Evolutionary conservation across 805 yeast species (phyloP).

Genomic region (Lipomyces yamadae): DNA sequence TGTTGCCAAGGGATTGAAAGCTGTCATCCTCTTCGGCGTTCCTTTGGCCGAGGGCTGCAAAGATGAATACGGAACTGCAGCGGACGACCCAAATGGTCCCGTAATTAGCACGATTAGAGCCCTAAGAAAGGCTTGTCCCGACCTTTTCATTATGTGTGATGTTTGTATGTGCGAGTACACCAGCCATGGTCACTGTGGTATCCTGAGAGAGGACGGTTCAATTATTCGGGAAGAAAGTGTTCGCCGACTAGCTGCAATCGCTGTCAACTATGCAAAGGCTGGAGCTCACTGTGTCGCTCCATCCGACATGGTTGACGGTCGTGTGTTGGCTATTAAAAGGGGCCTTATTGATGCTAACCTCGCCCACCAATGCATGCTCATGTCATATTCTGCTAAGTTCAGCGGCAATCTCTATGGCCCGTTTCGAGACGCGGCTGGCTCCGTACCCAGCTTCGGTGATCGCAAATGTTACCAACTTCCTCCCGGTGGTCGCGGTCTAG

Average conservation of each 20-base stretch:
- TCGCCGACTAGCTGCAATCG: constrained; percentile 87
- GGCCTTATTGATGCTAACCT: constrained; percentile 80
- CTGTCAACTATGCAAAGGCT: constrained; percentile 92
- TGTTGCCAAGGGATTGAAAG: constrained; percentile 76
- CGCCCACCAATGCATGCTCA: constrained; percentile 85
- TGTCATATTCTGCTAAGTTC: constrained; percentile 95
- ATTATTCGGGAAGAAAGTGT: constrained; percentile 77
- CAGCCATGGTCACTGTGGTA: constrained; percentile 97
- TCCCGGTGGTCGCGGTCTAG: constrained; percentile 88
- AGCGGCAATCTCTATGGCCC: constrained; percentile 93
- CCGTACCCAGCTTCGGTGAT: constrained; percentile 87
- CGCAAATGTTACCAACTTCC: constrained; percentile 93
- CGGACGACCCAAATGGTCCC: constrained; percentile 96
- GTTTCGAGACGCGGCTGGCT: constrained; percentile 96
- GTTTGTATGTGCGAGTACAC: constrained; percentile 98
- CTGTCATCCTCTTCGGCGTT: constrained; percentile 93
- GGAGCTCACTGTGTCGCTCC: constrained; percentile 98
- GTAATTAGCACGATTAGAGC: constrained; percentile 79
- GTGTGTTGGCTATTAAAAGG: constrained; percentile 82
- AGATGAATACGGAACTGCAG: constrained; percentile 82
- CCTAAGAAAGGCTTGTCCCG: constrained; percentile 71
- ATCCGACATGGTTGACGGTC: constrained; percentile 96
- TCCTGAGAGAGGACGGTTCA: constrained; percentile 82
- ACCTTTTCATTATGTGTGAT: constrained; percentile 85
- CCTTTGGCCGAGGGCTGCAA: constrained; percentile 75